Percentiles rank a stretch among this genome's conserved stretches.
These are phyloP conservation scores for Trichophyton simii DNA, from an alignment of 2,329 filamentous ascomycete genomes.

Conservation along the genomic window DNA sequence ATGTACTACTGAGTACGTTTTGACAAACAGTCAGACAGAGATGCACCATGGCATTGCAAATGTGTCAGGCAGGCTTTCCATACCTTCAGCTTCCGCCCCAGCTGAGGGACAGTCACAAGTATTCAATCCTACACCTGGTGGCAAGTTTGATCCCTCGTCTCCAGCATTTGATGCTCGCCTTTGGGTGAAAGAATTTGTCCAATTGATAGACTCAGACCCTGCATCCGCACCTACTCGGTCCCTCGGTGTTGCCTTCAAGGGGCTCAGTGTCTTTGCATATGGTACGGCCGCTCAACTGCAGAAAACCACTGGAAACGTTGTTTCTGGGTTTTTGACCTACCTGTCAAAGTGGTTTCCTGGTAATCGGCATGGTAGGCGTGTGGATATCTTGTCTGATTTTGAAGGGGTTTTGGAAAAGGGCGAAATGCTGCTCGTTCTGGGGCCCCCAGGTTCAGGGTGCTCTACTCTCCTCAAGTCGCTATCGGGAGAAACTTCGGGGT, in stretches of 20 bases:
- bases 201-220: not conserved
- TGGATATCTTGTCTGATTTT: not conserved
- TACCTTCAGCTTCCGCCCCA: not conserved
- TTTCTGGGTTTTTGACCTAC: conserved; percentile 18
- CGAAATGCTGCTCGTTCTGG: conserved; percentile 38
- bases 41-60: not conserved
- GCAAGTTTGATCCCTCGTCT: not conserved
- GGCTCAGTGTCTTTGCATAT: conserved; percentile 27
- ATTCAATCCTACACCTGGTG: not conserved
- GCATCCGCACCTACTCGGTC: not conserved
- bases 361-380: conserved; percentile 6
- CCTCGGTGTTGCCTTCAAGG: conserved; percentile 26
- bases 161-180: not conserved
- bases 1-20: not conserved
- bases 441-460: conserved; percentile 44
- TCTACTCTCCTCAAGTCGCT: conserved; percentile 79
- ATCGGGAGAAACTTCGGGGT: conserved; percentile 68
- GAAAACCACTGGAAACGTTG: conserved; percentile 31
- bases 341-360: conserved; percentile 10
- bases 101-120: not conserved
- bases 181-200: not conserved
- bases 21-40: not conserved
- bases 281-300: conserved; percentile 32
- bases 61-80: not conserved
- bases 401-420: not conserved